Base-by-base conservation (phyloP, 805 yeast genomes). In the Candida boleticola region DNA sequence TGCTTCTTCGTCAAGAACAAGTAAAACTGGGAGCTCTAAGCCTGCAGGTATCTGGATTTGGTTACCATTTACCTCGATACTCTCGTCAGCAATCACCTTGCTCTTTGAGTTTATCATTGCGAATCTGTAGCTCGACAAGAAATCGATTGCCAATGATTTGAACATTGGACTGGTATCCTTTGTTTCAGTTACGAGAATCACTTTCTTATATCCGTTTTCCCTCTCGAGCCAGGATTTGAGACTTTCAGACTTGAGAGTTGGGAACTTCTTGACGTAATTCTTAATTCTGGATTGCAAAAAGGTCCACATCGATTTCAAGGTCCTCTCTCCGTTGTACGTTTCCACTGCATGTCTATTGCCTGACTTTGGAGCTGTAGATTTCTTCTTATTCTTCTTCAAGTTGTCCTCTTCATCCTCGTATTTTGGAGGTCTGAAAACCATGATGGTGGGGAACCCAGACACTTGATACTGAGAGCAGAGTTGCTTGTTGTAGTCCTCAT, bases 381-480 rank as follows among this genome's bases (percentile, higher is more conserved):
- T 14, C 14, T 40, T 42, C 27, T 44, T 44, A 26, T 36, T 13
- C 48, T 48, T 20, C 53, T 63, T 57, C 29, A 54, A 46, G n/a
- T 53, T 57, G 30, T 49, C 55, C n/a, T 36, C 30, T 17, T 22
- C 36, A 19, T 4, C 21, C 14, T 54, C 58, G 39, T 59, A 66
- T 55, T 86, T 87, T 17, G 93, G 89, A 1, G 97, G 96, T 53
- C 92, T 76, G 64, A 85, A 90, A 3, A 84, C 83, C 66, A 82
- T 64, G 23, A 93, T 60, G 0, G 97, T 87, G 6, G 99, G 99
- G 62, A 76, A 92, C 0, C 96, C 95, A 50, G 78, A 71, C 23
- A 93, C 66, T 41, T 75, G 71, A 60, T 83, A 74, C 42, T 74
- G 63, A 18, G 80, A 64, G 66, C 99, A 93, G 3, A 93, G 58